phyloP scores from a whole-genome alignment of 768 basidiomycete species.

The Dentipellis sp. region DNA sequence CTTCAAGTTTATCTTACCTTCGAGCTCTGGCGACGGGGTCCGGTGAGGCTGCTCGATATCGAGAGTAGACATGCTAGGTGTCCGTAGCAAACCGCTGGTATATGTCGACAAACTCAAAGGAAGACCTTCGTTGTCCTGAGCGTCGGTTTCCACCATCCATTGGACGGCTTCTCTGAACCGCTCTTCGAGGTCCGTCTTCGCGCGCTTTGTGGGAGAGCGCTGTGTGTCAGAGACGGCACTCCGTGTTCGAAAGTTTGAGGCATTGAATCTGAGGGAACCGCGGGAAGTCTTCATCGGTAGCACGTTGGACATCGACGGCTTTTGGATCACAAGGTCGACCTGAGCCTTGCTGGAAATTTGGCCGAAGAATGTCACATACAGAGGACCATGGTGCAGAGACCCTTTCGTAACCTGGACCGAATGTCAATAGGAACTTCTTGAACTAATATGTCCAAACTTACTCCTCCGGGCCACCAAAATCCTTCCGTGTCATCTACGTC shows the following conservation, averaged over 20 bases:
- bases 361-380: slow-evolving; percentile 23
- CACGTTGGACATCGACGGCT: slow-evolving; percentile 32
- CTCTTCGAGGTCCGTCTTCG: slow-evolving; percentile 9
- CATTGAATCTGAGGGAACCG: slow-evolving; percentile 32
- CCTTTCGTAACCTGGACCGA: slow-evolving; percentile 8
- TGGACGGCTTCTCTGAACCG: slow-evolving; percentile 12
- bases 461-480: slow-evolving; percentile 70
- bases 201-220: slow-evolving; percentile 2
- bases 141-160: slow-evolving; percentile 11
- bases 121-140: slow-evolving; percentile 10
- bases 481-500: slow-evolving; percentile 14
- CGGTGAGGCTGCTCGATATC: background rate
- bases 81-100: background rate
- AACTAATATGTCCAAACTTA: slow-evolving; percentile 22
- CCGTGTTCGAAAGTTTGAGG: slow-evolving; percentile 22
- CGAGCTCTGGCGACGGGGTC: background rate
- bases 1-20: slow-evolving; percentile 5
- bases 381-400: slow-evolving; percentile 18
- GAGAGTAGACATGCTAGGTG: background rate
- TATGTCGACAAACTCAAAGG: slow-evolving; percentile 13
- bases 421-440: background rate
- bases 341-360: slow-evolving; percentile 16
- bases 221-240: background rate
- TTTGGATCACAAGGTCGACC: slow-evolving; percentile 17
- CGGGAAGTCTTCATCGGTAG: slow-evolving; percentile 26